A percentile compares a stretch with the other conserved stretches of the same genome.
Conservation (phyloP, 148 eudicot species). For the Camellia lanceoleosa region DNA sequence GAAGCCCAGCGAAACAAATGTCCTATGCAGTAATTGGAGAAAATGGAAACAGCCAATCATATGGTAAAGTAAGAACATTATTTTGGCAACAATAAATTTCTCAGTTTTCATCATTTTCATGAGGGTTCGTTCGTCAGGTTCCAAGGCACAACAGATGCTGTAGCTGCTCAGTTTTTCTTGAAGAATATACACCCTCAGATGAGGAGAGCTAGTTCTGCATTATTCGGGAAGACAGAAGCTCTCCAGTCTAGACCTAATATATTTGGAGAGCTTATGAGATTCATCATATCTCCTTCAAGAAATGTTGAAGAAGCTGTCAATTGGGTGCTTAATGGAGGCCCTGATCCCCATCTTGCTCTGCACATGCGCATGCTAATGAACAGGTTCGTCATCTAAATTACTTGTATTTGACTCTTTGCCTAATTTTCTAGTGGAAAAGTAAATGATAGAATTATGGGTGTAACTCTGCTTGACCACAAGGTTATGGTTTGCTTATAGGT, state of each 20-base stretch:
- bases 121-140: conserved; percentile 44
- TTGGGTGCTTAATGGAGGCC: conserved; percentile 59
- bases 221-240: conserved; percentile 66
- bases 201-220: conserved; percentile 53
- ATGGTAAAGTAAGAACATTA: conserved; percentile 46
- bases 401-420: background rate
- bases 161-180: conserved; percentile 88
- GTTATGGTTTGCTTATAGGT: conserved; percentile 28
- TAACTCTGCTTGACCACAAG: background rate
- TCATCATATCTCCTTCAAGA: conserved; percentile 73
- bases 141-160: conserved; percentile 86
- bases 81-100: background rate
- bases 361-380: conserved; percentile 93
- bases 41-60: conserved; percentile 80
- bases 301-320: conserved; percentile 61
- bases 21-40: conserved; percentile 81
- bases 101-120: conserved; percentile 3
- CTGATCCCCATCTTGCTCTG: conserved; percentile 73
- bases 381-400: conserved; percentile 39
- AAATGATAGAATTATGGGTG: background rate
- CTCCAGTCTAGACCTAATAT: conserved; percentile 69
- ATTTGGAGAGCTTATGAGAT: conserved; percentile 77
- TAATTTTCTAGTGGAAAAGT: background rate
- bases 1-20: conserved; percentile 64
- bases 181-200: conserved; percentile 69